Percentiles rank a stretch among this genome's conserved stretches.
Evolutionary conservation across 257 asterid species (phyloP).

Genomic region (Solanum chmielewskii): DNA sequence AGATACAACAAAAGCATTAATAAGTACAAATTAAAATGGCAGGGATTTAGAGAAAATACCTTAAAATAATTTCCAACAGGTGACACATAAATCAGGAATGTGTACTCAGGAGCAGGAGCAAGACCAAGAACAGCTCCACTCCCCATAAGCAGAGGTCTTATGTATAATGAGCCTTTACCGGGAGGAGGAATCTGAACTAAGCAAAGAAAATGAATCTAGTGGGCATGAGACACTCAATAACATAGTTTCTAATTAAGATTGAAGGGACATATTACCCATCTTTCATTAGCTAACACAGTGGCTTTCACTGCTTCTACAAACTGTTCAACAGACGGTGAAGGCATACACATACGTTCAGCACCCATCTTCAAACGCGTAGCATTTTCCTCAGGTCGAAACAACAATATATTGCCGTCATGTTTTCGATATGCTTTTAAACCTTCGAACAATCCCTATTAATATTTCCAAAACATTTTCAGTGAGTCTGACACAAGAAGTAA

Average conservation of each 20-base stretch:
- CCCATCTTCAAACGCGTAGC: conserved; percentile 61
- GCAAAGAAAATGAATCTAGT: neutral
- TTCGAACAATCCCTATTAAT: conserved; percentile 75
- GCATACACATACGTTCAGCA: conserved; percentile 99
- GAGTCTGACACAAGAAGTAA: neutral
- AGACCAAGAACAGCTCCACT: conserved; percentile 98
- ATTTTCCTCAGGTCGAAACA: conserved; percentile 89
- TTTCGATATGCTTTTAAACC: conserved; percentile 83
- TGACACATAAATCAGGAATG: conserved; percentile 82
- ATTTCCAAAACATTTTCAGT: neutral
- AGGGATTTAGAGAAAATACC: conserved; percentile 25
- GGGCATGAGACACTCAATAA: neutral
- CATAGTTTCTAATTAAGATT: neutral
- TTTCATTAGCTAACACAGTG: conserved; percentile 79
- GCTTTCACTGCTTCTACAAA: conserved; percentile 81
- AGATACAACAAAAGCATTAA: neutral
- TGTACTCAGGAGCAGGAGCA: conserved; percentile 97
- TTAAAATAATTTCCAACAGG: conserved; percentile 97
- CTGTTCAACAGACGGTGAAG: conserved; percentile 83
- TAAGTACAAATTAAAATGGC: neutral
- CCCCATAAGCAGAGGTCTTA: conserved; percentile 96
- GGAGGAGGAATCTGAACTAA: conserved; percentile 84
- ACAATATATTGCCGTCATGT: conserved; percentile 68
- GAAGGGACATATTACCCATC: conserved; percentile 67
- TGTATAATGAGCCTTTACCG: conserved; percentile 90